Evolutionary conservation across 129 eudicot species (phyloP), one percentile per base, ranked within the genome.

Genomic region (Flaveria linearis): DNA sequence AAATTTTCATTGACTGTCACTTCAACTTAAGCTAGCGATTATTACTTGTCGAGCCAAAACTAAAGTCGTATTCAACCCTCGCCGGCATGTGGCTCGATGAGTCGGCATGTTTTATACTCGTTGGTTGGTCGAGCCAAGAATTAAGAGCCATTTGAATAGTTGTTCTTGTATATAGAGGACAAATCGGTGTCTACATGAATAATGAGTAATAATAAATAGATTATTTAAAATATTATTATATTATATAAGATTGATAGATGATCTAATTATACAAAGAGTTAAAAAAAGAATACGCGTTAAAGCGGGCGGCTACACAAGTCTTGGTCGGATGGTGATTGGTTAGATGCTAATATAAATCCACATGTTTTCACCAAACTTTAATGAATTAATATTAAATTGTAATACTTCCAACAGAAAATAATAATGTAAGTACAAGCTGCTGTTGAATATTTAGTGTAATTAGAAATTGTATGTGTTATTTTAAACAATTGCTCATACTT

Each of bases 311-410:
- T 28, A 30, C 42, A 61, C 16, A 43, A 43, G 61, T 55, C 2
- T 22, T 63, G 69, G 69, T 63, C 69, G 45, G 68, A 63, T 30
- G 45, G 46, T 30, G 69, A 63, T 33, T 13, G 10, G 68, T 26
- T 26, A 26, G 66, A 60, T 12, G 39, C 66, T 22, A 4, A 26
- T 2, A 36, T 4, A 1, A 61, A 26, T 61, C 42, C 17, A 61
- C 67, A 61, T 61, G 67, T 5, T 25, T 26, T 61, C 25, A 61
- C 67, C 42, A 11, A 11, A 25, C 67, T 26, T 61, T 61, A 26
- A 3, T 12, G 18, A 8, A 9, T 9, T 25, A 26, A 30, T 25
- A 61, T 25, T 61, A 61, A 61, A 25, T 61, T 11, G 17, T 30
- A 30, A 30, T 30, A 30, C 36, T 30, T 30, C 4, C 5, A 30